Percentiles rank a stretch among this genome's conserved stretches.
phyloP scores from a whole-genome alignment of 345 rosid species.

The Gossypium mustelinum region DNA sequence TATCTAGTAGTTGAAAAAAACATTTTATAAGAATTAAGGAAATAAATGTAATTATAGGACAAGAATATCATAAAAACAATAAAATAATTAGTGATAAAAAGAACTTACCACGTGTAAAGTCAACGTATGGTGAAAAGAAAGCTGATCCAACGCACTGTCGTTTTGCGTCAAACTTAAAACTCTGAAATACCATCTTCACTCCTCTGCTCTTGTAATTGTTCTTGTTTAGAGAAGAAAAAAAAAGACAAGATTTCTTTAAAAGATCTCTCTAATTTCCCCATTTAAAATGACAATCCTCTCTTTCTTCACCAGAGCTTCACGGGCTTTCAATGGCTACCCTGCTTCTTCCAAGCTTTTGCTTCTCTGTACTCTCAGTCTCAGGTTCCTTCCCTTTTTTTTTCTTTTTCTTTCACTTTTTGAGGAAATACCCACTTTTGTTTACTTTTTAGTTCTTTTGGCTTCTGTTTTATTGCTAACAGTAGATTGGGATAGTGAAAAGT shows the following conservation, averaged over 20 bases:
- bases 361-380: constrained; percentile 70
- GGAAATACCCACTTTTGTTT: neutral
- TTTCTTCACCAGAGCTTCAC: constrained; percentile 55
- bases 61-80: no score
- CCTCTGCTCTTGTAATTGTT: neutral
- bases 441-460: neutral
- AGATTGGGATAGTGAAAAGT: neutral
- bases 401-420: neutral
- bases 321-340: constrained; percentile 38
- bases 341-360: constrained; percentile 51
- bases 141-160: no score
- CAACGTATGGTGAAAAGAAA: neutral
- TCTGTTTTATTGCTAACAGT: constrained; percentile 9
- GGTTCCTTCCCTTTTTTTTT: constrained; percentile 34
- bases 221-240: neutral
- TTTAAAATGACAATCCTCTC: constrained; percentile 45
- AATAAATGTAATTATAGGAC: no score
- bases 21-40: no score
- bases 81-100: neutral
- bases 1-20: no score
- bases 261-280: neutral
- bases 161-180: neutral
- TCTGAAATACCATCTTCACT: neutral
- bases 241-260: neutral
- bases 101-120: neutral